Base-by-base conservation (phyloP, 2,329 filamentous ascomycete species). In the Bipolaris cookei region DNA sequence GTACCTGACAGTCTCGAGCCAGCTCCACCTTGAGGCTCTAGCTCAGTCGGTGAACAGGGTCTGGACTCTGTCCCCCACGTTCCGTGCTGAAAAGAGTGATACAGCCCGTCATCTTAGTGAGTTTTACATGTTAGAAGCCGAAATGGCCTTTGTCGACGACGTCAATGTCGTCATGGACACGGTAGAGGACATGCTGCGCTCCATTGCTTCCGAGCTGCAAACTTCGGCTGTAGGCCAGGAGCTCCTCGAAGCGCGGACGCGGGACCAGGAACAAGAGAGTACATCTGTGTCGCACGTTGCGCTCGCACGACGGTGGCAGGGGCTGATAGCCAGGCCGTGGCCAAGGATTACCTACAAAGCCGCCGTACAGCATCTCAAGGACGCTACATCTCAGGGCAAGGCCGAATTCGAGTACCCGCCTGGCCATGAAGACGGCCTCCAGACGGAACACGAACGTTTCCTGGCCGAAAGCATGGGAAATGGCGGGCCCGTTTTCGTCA, bases 81-180 rank as follows among this genome's bases (percentile, higher is more conserved):
- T 99, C 73, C 87, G 95, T 35, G 95, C 95, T 3, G 95, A 76
- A 39, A 76, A 75, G 61, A 97, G 92, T 77, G 93, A 98, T 71
- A 98, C 95, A 0, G 88, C 92, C 5, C 88, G 95, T 25, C 95
- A 99, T 77, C 82, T 99, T 59, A 97, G 92, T 79, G 95, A 99
- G 73, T 98, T 99, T 71, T 98, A 98, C 79, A 98, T 99, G 95
- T 85, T 99, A 2, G 95, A 99, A 77, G 93, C 89, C 14, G 95
- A 99, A 76, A 81, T 93, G 73, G 89, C 87, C 69, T 97, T 97
- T 74, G 85, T 89, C 39, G 83, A 90, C 44, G 80, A 87, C 62
- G 81, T 97, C 63, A 79, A 84, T 28, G 80, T 84, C 23, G 82
- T 99, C 66, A 95, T 96, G 84, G 82, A 88, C 54, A 76, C 94